Evolutionary conservation across 1,284 basidiomycete genomes (phyloP), one percentile per base, ranked within the genome.

Genomic region (Exobasidium rhododendri): DNA sequence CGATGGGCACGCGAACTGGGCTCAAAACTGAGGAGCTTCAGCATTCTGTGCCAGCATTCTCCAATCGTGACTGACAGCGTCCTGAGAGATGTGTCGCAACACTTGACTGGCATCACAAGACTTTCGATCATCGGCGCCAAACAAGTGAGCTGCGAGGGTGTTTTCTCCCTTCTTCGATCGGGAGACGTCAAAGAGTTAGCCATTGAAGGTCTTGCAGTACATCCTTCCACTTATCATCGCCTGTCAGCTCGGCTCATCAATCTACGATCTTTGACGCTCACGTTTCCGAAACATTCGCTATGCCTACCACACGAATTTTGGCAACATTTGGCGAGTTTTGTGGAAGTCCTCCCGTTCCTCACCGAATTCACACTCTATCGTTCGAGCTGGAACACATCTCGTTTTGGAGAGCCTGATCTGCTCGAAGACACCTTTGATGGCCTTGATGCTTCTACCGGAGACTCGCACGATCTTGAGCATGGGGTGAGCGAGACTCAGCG

Each of bases 61-160:
- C 45, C 74, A 4, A 56, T 70, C 20, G 58, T 77, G 22, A 72
- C 65, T 1, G 74, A 77, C 56, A 64, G 60, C 1, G 57, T 63
- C 1, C 57, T 77, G 5, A 51, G 55, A 29, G 67, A 63, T 0
- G 28, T 73, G 0, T 70, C 72, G 2, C 67, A 65, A 4, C 59
- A 69, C 20, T 62, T 74, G 4, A 55, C 59, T 30, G 51, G 60
- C 5, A 58, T 78, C 5, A 59, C 57, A 20, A 54, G 68, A 20
- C 59, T 78, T 7, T 68, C 70, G 13, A 59, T 78, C 2, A 73
- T 69, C 4, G 76, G 76, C 7, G 75, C 71, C 62, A 68, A 73
- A 53, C 62, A 63, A 10, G 70, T 78, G 30, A 72, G 67, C 1
- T 69, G 66, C 13, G 30, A 55, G 2, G 76, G 73, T 3, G 62